Percentiles rank a stretch among this genome's conserved stretches.
phyloP scores from a whole-genome alignment of 164 flowering plant genomes.

The Kalanchoe fedtschenkoi region DNA sequence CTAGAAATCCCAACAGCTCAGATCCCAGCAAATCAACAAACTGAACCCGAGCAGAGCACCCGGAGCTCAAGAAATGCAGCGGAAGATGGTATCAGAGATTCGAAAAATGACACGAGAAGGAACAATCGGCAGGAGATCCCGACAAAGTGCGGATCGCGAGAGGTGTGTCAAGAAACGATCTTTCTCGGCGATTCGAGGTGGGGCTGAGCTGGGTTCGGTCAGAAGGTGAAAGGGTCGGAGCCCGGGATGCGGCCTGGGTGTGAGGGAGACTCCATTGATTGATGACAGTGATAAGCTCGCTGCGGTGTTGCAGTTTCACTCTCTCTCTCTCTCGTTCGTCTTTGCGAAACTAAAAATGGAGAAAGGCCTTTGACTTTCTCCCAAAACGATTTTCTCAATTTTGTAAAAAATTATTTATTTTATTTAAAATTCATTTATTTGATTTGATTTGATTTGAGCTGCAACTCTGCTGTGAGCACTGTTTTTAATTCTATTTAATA shows the following conservation, averaged over 20 bases:
- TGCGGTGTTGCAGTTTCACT: too few relatives aligned
- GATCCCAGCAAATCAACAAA: too few relatives aligned
- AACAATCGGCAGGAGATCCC: background rate
- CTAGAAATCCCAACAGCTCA: background rate
- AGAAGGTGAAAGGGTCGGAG: background rate
- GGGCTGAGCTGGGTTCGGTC: background rate
- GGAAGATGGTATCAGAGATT: background rate
- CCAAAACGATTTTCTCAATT: background rate
- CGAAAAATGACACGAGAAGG: background rate
- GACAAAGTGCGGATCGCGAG: background rate
- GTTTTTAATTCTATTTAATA: too few relatives aligned
- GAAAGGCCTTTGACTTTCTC: constrained; percentile 1
- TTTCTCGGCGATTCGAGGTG: background rate
- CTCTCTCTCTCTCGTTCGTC: background rate
- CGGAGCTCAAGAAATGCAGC: background rate
- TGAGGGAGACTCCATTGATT: too few relatives aligned
- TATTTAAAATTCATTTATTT: background rate
- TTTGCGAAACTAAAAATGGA: background rate
- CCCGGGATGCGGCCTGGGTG: too few relatives aligned
- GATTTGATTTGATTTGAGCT: too few relatives aligned
- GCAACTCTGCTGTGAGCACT: too few relatives aligned
- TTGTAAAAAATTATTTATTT: background rate
- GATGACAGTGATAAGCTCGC: background rate
- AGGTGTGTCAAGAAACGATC: background rate
- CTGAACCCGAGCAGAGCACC: background rate